Evolutionary conservation across 495 filamentous ascomycete species (phyloP).

Genomic region (Astrothelium macrocarpum): DNA sequence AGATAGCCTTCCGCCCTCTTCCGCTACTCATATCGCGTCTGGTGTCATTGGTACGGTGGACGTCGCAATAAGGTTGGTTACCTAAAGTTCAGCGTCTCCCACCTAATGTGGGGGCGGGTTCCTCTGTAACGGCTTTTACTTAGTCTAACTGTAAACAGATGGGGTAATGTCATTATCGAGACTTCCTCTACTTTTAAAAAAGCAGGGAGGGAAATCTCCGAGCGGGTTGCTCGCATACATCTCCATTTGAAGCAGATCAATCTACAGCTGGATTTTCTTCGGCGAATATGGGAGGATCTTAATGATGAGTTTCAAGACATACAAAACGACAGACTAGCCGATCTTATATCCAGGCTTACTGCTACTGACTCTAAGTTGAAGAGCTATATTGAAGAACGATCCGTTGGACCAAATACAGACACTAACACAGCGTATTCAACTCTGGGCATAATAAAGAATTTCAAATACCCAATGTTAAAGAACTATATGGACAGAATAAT

Average conservation of each 20-base stretch:
- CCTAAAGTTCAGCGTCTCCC: too few species aligned
- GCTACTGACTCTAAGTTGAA: constrained; percentile 23
- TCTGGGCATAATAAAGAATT: constrained; percentile 17
- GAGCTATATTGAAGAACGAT: constrained; percentile 20
- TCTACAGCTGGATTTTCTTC: constrained; percentile 31
- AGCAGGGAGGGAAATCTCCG: too few species aligned
- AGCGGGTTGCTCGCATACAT: too few species aligned
- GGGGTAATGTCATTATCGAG: too few species aligned
- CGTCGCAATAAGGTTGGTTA: too few species aligned
- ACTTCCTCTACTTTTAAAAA: too few species aligned
- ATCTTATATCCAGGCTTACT: constrained; percentile 28
- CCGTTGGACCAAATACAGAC: constrained; percentile 8
- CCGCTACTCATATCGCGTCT: too few species aligned
- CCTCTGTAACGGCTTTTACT: too few species aligned
- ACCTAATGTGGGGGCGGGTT: too few species aligned
- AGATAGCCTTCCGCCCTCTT: too few species aligned
- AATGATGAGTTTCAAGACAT: constrained; percentile 30
- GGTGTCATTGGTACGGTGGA: too few species aligned
- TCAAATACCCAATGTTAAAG: constrained; percentile 24
- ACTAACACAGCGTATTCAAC: background rate
- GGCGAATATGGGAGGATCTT: constrained; percentile 27
- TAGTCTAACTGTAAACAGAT: too few species aligned
- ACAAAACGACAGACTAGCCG: constrained; percentile 27
- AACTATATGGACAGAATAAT: constrained; percentile 19
- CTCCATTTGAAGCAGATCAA: constrained; percentile 22